These are phyloP conservation scores for Paramecium biaurelia DNA, from an alignment of 73 alveolate species.

Conservation along the genomic window DNA sequence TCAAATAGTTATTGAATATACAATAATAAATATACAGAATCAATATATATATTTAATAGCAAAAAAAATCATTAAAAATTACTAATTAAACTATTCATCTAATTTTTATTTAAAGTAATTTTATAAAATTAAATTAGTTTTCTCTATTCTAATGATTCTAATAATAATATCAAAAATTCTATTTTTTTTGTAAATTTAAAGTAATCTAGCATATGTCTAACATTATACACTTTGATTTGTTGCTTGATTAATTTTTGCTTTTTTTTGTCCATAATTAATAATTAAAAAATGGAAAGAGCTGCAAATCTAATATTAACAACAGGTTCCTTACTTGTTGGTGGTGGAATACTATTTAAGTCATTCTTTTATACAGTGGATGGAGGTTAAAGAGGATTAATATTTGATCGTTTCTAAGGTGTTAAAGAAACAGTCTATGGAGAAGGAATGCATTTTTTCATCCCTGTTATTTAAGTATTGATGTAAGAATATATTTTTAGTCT, in stretches of 20 bases:
- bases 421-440: slow-evolving; percentile 73
- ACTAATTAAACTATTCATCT: not conserved
- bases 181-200: not conserved
- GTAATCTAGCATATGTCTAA: not conserved
- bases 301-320: not conserved
- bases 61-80: not conserved
- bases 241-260: not conserved
- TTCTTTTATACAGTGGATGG: slow-evolving; percentile 85
- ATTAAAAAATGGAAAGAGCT: not conserved
- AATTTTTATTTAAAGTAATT: too few species aligned
- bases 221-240: not conserved
- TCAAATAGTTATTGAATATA: too few species aligned
- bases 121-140: not conserved
- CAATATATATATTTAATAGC: not conserved
- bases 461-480: slow-evolving; percentile 64
- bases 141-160: not conserved
- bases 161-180: not conserved
- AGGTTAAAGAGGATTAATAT: slow-evolving; percentile 84
- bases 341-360: not conserved
- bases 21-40: not conserved
- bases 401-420: slow-evolving; percentile 78
- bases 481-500: slow-evolving; percentile 42
- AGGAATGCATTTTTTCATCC: slow-evolving; percentile 85
- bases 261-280: not conserved
- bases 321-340: not conserved